Base-by-base conservation (phyloP, 768 basidiomycete species). In the Leccinellum luteum region DNA sequence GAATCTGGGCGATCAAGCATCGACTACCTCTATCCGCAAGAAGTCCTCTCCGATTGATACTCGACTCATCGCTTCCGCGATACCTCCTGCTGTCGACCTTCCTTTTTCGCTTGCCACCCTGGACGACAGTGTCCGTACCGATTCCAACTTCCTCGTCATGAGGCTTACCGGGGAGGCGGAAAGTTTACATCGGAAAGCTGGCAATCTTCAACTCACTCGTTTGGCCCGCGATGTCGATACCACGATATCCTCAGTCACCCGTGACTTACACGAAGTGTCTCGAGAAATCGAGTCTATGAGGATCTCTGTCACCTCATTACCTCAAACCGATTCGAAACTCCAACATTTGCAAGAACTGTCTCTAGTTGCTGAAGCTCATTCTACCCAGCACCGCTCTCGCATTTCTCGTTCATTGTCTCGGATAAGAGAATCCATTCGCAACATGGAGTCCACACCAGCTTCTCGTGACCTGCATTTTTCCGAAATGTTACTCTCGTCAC, bases 81-180 rank as follows among this genome's bases (percentile, higher is more conserved):
- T 74, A 32, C 67, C 70, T 6, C 57, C 66, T 43, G 32, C 69
- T 10, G 60, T 76, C 15, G 78, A 79, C 52, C 66, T 81, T 15
- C 83, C 85, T 3, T 79, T 90, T 65, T 83, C 88, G 56, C 73
- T 85, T 32, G 60, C 77, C 35, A 72, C 74, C 41, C 74, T 94
- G 35, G 87, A 95, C 66, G 80, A 82, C 43, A 74, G 76, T 54
- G 85, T 92, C 57, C 85, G 91, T 30, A 68, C 80, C 13, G 85
- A 90, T 67, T 81, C 81, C 47, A 91, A 93, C 68, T 72, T 81
- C n/a, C 84, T 83, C 63, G 74, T 84, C 50, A 83, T 92, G 74
- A 75, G 81, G 57, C 78, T 92, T 15, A 76, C 76, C 4, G 84
- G 83, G n/a, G 76, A 73, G 28, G 57, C 85, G 34, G 82, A 85